These are phyloP conservation scores for Inga oerstediana DNA, from an alignment of 306 rosid genomes.

Conservation along the genomic window DNA sequence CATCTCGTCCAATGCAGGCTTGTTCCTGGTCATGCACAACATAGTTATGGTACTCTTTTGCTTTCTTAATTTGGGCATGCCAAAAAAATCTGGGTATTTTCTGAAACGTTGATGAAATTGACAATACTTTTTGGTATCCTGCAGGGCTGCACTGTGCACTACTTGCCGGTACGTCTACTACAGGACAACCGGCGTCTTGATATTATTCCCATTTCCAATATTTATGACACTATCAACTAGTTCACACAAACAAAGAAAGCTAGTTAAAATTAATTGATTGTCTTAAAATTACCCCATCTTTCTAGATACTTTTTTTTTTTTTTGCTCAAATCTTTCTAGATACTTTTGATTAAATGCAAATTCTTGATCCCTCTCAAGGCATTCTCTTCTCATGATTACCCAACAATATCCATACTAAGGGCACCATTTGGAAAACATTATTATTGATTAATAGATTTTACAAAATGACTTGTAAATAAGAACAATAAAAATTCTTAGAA, in stretches of 20 bases:
- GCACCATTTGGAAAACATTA: background rate
- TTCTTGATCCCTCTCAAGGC: background rate
- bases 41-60: slow-evolving; percentile 72
- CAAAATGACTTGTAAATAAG: too few species aligned
- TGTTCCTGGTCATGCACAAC: slow-evolving; percentile 80
- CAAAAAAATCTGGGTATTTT: slow-evolving; percentile 5
- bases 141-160: slow-evolving; percentile 95
- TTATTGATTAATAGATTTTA: background rate
- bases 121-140: slow-evolving; percentile 36
- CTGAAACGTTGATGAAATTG: slow-evolving; percentile 32
- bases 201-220: background rate
- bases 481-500: background rate
- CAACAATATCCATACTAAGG: background rate
- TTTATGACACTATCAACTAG: background rate
- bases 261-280: background rate
- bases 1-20: slow-evolving; percentile 60
- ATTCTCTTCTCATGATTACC: background rate
- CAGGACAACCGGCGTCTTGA: background rate
- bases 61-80: slow-evolving; percentile 11
- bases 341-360: background rate
- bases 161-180: slow-evolving; percentile 71
- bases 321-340: too few species aligned
- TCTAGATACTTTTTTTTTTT: background rate
- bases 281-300: background rate
- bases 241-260: background rate